A percentile compares a stretch with the other conserved stretches of the same genome.
phyloP scores from a whole-genome alignment of 495 filamentous ascomycete genomes.

The Talaromyces wortmannii region DNA sequence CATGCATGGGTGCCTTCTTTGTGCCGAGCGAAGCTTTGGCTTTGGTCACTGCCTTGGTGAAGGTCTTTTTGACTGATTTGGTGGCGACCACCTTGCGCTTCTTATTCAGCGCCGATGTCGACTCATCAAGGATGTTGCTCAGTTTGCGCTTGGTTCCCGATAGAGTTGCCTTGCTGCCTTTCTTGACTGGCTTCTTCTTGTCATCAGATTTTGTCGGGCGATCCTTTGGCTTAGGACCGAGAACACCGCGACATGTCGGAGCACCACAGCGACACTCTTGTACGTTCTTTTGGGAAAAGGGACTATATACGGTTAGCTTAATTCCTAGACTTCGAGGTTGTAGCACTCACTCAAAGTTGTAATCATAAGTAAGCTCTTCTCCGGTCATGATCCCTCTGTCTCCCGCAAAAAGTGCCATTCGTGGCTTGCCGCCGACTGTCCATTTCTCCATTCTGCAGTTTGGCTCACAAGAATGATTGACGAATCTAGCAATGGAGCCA shows the following conservation, averaged over 20 bases:
- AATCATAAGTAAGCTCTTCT: slow-evolving; percentile 97
- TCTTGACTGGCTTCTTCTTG: slow-evolving; percentile 30
- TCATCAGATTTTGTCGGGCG: slow-evolving; percentile 26
- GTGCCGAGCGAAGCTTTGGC: slow-evolving; percentile 12
- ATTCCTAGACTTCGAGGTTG: background rate
- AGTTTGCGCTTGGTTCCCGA: slow-evolving; percentile 25
- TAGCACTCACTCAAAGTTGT: slow-evolving; percentile 78
- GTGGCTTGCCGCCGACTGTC: slow-evolving; percentile 90
- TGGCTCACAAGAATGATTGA: slow-evolving; percentile 96
- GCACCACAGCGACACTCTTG: slow-evolving; percentile 79
- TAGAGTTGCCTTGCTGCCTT: slow-evolving; percentile 19
- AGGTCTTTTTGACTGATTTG: slow-evolving; percentile 27
- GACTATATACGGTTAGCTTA: slow-evolving; percentile 21
- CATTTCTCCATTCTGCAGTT: slow-evolving; percentile 97
- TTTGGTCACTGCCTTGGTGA: slow-evolving; percentile 28
- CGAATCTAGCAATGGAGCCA: slow-evolving; percentile 92
- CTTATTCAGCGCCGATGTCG: slow-evolving; percentile 20
- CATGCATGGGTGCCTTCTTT: slow-evolving; percentile 2
- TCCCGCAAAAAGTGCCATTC: slow-evolving; percentile 96
- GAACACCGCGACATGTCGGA: slow-evolving; percentile 66
- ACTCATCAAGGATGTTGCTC: slow-evolving; percentile 12
- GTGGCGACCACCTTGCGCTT: slow-evolving; percentile 26
- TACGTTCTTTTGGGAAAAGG: slow-evolving; percentile 73
- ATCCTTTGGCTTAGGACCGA: slow-evolving; percentile 66
- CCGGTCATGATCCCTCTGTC: slow-evolving; percentile 84